These are phyloP conservation scores for Ustilago curta DNA, from an alignment of 1,284 basidiomycete genomes.

Conservation along the genomic window DNA sequence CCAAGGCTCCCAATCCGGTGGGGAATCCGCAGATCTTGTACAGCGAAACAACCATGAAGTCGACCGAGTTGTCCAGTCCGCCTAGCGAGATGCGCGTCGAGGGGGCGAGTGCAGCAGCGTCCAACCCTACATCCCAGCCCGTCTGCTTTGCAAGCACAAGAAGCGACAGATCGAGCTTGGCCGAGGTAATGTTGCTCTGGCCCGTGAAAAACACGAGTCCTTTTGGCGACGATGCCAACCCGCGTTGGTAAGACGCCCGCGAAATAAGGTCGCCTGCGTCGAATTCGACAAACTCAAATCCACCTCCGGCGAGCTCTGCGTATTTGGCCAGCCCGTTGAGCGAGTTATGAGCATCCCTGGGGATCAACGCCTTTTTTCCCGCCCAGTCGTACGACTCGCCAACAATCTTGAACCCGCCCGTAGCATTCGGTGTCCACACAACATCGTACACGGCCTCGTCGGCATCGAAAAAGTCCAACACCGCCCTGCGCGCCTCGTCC, in stretches of 20 bases:
- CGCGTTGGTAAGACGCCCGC: neutral
- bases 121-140: conserved; percentile 28
- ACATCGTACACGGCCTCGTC: conserved; percentile 25
- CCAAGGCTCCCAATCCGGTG: conserved; percentile 24
- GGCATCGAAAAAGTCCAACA: conserved; percentile 35
- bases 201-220: conserved; percentile 37
- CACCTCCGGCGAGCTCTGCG: conserved; percentile 1
- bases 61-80: neutral
- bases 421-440: conserved; percentile 37
- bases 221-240: neutral
- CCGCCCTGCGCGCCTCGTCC: conserved; percentile 13
- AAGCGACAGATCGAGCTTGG: conserved; percentile 21
- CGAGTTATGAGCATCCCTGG: conserved; percentile 39
- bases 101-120: conserved; percentile 37
- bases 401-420: conserved; percentile 20
- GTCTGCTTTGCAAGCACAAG: neutral
- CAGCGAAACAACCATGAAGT: conserved; percentile 33
- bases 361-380: conserved; percentile 14
- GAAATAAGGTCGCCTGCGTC: conserved; percentile 17
- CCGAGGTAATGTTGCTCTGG: conserved; percentile 36
- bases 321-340: conserved; percentile 21
- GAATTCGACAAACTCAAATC: conserved; percentile 28
- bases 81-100: conserved; percentile 17
- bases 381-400: conserved; percentile 30
- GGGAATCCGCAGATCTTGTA: conserved; percentile 46